Evolutionary conservation across 164 flowering plant species (phyloP).

Genomic region (Vitis rotundifolia): DNA sequence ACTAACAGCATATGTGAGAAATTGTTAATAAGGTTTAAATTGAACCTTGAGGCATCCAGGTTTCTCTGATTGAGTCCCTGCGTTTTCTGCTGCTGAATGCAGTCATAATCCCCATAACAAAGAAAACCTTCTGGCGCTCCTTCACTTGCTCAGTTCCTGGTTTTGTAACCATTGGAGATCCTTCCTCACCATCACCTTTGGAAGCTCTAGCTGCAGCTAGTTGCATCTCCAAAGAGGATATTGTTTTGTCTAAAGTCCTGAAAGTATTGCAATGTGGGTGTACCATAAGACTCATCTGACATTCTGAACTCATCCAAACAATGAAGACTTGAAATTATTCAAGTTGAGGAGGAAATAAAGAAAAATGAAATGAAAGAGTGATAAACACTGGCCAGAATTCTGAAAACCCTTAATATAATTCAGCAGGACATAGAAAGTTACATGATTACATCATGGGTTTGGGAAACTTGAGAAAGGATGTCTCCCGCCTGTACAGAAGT

Average conservation of each 20-base stretch:
- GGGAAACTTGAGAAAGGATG: constrained; percentile 70
- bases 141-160: constrained; percentile 31
- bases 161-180: constrained; percentile 39
- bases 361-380: too few relatives aligned
- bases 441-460: constrained; percentile 73
- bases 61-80: constrained; percentile 82
- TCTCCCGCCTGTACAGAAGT: constrained; percentile 44
- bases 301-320: neutral
- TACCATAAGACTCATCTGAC: constrained; percentile 1
- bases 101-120: constrained; percentile 94
- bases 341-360: neutral
- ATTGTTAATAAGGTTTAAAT: neutral
- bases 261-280: constrained; percentile 15
- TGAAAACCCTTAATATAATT: neutral
- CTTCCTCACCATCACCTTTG: constrained; percentile 41
- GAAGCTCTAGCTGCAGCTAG: constrained; percentile 81
- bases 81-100: constrained; percentile 94
- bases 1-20: neutral
- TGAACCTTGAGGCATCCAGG: constrained; percentile 96
- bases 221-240: constrained; percentile 82
- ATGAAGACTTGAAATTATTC: neutral
- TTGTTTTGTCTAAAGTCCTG: constrained; percentile 89
- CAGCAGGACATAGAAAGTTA: constrained; percentile 28
- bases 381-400: too few relatives aligned
- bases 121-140: constrained; percentile 65